Conservation (phyloP, 768 basidiomycete species). For the Mycena latifolia region DNA sequence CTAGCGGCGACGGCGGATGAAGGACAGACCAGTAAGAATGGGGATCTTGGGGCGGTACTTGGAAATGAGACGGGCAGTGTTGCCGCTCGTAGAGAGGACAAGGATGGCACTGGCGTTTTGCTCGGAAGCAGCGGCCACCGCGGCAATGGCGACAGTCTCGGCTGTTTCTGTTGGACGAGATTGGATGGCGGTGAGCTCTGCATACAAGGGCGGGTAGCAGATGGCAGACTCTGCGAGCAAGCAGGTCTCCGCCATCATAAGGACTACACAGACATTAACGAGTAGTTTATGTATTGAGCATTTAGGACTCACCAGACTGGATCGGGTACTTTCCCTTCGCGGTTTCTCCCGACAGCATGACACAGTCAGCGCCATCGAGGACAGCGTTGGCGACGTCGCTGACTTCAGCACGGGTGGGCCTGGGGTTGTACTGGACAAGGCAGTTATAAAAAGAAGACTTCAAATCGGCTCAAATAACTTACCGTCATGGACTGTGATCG, state of each 20-base stretch:
- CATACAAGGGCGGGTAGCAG: constrained; percentile 94
- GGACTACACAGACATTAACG: constrained; percentile 62
- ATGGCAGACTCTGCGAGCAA: constrained; percentile 95
- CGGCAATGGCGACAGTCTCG: constrained; percentile 97
- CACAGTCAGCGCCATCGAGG: constrained; percentile 98
- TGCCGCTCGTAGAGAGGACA: constrained; percentile 96
- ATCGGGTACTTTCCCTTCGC: constrained; percentile 98
- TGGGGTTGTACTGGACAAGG: constrained; percentile 86
- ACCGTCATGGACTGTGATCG: constrained; percentile 91
- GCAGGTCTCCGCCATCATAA: constrained; percentile 99
- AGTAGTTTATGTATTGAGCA: not conserved
- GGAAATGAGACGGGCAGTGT: constrained; percentile 94
- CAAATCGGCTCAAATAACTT: constrained; percentile 39
- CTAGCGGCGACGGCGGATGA: not conserved
- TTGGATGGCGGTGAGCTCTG: constrained; percentile 85
- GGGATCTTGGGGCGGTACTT: constrained; percentile 96
- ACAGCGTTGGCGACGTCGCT: constrained; percentile 99
- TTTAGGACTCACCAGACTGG: constrained; percentile 73
- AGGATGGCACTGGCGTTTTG: constrained; percentile 96
- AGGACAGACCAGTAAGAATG: constrained; percentile 87
- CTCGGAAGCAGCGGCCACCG: constrained; percentile 95
- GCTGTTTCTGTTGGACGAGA: constrained; percentile 92
- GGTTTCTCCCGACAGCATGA: constrained; percentile 99
- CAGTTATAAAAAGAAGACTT: constrained; percentile 1
- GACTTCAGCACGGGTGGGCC: constrained; percentile 98